phyloP scores from a whole-genome alignment of 768 basidiomycete genomes.

The Calocybe cyanea region DNA sequence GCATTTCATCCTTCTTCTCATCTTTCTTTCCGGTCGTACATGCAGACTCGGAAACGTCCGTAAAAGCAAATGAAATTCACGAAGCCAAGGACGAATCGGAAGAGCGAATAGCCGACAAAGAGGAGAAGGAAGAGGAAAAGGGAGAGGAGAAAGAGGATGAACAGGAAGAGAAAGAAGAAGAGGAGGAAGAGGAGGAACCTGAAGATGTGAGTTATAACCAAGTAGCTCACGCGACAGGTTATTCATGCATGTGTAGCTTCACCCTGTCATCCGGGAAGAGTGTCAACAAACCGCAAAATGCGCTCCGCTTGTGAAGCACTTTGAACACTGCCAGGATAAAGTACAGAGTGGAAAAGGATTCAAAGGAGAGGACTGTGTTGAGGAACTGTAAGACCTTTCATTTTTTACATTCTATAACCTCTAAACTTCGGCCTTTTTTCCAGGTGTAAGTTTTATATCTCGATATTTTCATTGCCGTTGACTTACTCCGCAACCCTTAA shows the following conservation, averaged over 20 bases:
- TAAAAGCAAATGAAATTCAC: constrained; percentile 53
- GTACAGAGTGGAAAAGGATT: constrained; percentile 77
- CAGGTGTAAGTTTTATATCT: constrained; percentile 29
- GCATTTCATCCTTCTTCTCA: constrained; percentile 41
- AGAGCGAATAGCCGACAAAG: constrained; percentile 54
- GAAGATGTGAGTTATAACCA: constrained; percentile 67
- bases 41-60: constrained; percentile 39
- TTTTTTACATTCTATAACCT: constrained; percentile 10
- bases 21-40: constrained; percentile 41
- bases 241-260: constrained; percentile 38
- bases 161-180: constrained; percentile 47
- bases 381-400: constrained; percentile 66
- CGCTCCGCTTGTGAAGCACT: constrained; percentile 70
- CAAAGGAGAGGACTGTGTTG: constrained; percentile 90
- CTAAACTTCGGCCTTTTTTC: background rate
- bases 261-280: constrained; percentile 72
- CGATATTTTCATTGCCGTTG: constrained; percentile 6
- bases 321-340: constrained; percentile 89
- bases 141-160: constrained; percentile 57
- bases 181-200: constrained; percentile 64
- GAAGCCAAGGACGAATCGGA: constrained; percentile 50
- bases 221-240: background rate
- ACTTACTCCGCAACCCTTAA: constrained; percentile 2
- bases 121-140: constrained; percentile 47
- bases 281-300: constrained; percentile 69